phyloP scores from a whole-genome alignment of 805 yeast species.

The Zygotorulaspora chibaensis region DNA sequence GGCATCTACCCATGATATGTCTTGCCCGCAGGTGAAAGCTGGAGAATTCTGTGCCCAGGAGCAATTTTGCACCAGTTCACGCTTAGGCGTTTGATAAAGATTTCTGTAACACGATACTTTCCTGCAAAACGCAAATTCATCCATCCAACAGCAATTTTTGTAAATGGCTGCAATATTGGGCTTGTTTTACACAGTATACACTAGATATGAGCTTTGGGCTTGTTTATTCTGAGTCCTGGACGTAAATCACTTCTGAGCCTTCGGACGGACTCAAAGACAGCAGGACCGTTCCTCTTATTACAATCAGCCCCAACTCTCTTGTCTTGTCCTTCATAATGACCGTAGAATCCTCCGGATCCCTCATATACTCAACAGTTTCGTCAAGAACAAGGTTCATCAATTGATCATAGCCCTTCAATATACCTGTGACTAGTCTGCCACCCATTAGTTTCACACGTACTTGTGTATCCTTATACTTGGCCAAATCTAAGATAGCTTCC shows the following conservation, averaged over 20 bases:
- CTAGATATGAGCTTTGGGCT: constrained; percentile 1
- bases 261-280: constrained; percentile 39
- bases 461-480: constrained; percentile 66
- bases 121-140: neutral
- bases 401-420: constrained; percentile 78
- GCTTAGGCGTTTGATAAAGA: too few relatives aligned
- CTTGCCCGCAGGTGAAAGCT: too few relatives aligned
- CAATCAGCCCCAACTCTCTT: constrained; percentile 70
- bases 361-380: constrained; percentile 56
- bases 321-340: constrained; percentile 48
- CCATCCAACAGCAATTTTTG: neutral
- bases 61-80: too few relatives aligned
- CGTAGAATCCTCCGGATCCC: constrained; percentile 60
- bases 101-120: too few relatives aligned
- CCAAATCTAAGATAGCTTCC: constrained; percentile 81
- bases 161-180: neutral
- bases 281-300: constrained; percentile 79
- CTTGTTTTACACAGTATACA: constrained; percentile 1
- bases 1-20: too few relatives aligned
- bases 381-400: constrained; percentile 75
- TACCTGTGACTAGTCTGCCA: constrained; percentile 80
- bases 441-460: constrained; percentile 79
- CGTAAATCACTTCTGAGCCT: constrained; percentile 33
- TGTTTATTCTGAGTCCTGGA: constrained; percentile 16
- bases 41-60: too few relatives aligned